These are phyloP conservation scores for Dactylellina sp. DNA, from an alignment of 2,329 filamentous ascomycete genomes.

Conservation along the genomic window DNA sequence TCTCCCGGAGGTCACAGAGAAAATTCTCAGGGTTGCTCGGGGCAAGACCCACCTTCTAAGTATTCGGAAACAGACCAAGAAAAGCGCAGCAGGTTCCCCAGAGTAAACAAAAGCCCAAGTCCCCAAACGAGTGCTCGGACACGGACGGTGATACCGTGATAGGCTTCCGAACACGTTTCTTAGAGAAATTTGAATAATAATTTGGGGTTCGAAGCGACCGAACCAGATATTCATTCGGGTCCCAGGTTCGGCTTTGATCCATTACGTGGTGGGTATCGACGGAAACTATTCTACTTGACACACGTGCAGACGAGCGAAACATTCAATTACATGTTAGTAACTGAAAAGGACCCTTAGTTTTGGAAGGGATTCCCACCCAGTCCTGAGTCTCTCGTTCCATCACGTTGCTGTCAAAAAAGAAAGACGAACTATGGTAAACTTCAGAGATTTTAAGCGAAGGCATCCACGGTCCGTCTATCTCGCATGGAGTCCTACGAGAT, in stretches of 20 bases:
- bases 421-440: constrained; percentile 27
- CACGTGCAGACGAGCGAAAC: constrained; percentile 19
- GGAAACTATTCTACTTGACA: constrained; percentile 54
- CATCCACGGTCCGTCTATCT: constrained; percentile 56
- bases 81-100: neutral
- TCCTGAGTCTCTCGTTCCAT: neutral
- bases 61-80: constrained; percentile 9
- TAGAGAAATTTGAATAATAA: constrained; percentile 37
- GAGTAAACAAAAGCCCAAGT: neutral
- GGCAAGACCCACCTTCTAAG: constrained; percentile 29
- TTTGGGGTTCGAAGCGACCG: constrained; percentile 37
- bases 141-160: constrained; percentile 39
- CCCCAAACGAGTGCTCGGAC: constrained; percentile 33
- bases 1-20: constrained; percentile 5
- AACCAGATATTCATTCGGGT: neutral
- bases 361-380: neutral
- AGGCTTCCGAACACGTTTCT: constrained; percentile 55
- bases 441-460: constrained; percentile 55
- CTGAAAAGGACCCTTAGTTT: neutral
- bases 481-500: constrained; percentile 52
- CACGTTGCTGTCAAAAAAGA: constrained; percentile 25
- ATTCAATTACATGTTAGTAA: neutral
- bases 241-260: neutral
- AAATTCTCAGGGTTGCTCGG: neutral
- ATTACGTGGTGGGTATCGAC: constrained; percentile 12